These are phyloP conservation scores for Coelastrella sp. DNA, from an alignment of 139 green algal genomes.

Conservation along the genomic window DNA sequence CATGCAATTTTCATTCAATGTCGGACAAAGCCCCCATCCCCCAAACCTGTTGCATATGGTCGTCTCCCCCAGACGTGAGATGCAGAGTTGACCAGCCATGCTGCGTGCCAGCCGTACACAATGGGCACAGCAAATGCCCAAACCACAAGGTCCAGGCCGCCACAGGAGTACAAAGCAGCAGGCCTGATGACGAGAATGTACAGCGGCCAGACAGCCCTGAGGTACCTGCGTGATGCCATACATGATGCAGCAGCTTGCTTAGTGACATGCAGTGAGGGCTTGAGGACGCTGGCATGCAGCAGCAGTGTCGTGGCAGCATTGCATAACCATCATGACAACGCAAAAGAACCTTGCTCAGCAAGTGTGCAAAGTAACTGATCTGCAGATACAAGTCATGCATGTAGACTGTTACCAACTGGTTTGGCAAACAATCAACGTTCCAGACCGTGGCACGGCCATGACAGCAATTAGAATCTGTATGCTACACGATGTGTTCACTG, in stretches of 20 bases:
- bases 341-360: too few species aligned
- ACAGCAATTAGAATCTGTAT: too few species aligned
- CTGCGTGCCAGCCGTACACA: constrained; percentile 93
- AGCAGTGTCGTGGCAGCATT: neutral
- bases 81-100: constrained; percentile 94
- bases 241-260: neutral
- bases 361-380: too few species aligned
- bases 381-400: too few species aligned
- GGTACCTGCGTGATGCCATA: constrained; percentile 55
- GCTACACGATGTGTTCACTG: too few species aligned
- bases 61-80: constrained; percentile 89
- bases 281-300: too few species aligned
- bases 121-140: constrained; percentile 88
- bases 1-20: neutral
- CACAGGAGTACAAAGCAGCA: constrained; percentile 67
- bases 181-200: constrained; percentile 71
- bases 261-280: too few species aligned
- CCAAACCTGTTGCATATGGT: constrained; percentile 76
- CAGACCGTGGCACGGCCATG: too few species aligned
- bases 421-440: neutral
- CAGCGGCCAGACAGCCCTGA: constrained; percentile 83
- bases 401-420: too few species aligned
- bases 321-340: too few species aligned
- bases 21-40: neutral
- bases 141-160: constrained; percentile 81